These are phyloP conservation scores for Fremontodendron californicum DNA, from an alignment of 345 rosid genomes.

Conservation along the genomic window DNA sequence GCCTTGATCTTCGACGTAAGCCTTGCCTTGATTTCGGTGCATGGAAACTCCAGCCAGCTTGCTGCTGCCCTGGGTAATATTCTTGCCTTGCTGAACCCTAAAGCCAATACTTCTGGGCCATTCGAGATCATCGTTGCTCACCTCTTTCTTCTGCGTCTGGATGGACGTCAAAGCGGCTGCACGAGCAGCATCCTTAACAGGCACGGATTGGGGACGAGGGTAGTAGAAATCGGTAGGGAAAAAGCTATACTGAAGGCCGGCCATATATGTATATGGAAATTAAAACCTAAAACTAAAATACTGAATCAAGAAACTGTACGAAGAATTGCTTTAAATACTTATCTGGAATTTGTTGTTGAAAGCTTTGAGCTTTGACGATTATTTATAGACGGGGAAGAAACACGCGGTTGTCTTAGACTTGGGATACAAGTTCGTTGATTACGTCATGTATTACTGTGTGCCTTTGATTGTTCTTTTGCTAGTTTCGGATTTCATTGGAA, in stretches of 20 bases:
- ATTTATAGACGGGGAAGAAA: background rate
- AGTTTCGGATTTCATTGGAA: no score
- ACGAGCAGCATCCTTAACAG: background rate
- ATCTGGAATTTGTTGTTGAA: background rate
- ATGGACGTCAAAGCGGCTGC: background rate
- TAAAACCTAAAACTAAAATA: no score
- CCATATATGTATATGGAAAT: background rate
- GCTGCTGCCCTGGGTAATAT: background rate
- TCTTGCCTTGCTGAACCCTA: background rate
- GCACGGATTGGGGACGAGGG: constrained; percentile 32
- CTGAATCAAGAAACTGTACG: background rate
- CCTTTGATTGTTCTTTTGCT: no score
- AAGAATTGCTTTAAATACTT: background rate
- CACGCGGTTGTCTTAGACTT: no score
- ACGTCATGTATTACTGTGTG: no score
- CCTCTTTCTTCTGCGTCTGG: background rate
- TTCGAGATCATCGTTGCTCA: background rate
- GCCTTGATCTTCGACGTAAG: background rate
- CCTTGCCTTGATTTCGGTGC: background rate
- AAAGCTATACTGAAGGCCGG: constrained; percentile 40
- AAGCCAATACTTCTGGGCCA: constrained; percentile 3
- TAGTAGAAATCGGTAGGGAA: constrained; percentile 52
- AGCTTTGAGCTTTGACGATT: background rate
- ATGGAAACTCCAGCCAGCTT: background rate
- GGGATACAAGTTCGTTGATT: no score